A percentile compares a stretch with the other conserved stretches of the same genome.
phyloP scores from a whole-genome alignment of 2,329 filamentous ascomycete species.

The Colletotrichum aenigma region DNA sequence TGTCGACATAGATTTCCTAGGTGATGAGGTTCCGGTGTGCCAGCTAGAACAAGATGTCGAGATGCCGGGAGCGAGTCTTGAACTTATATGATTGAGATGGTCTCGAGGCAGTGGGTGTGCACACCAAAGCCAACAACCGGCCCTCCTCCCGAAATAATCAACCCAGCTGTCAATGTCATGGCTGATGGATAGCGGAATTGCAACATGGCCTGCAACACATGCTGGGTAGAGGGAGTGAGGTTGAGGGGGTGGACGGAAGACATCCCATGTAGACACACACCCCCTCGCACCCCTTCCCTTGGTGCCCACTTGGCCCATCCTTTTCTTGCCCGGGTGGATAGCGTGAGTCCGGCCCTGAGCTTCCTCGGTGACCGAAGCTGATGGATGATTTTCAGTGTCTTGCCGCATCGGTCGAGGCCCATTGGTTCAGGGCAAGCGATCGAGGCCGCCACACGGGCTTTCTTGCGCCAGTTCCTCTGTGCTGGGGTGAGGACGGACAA shows the following conservation, averaged over 20 bases:
- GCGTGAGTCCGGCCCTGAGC: constrained; percentile 39
- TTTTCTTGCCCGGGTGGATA: constrained; percentile 23
- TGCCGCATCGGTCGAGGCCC: constrained; percentile 35
- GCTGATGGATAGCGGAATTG: constrained; percentile 21
- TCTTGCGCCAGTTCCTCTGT: constrained; percentile 1
- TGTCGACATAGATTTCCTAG: constrained; percentile 29
- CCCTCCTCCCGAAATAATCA: constrained; percentile 24
- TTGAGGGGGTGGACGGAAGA: constrained; percentile 16
- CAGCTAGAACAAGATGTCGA: not conserved
- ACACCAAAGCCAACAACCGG: constrained; percentile 4
- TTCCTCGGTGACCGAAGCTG: constrained; percentile 50
- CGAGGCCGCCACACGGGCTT: constrained; percentile 18
- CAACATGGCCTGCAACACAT: constrained; percentile 20
- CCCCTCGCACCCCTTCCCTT: constrained; percentile 21
- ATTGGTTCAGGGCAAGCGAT: constrained; percentile 21
- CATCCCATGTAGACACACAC: constrained; percentile 24
- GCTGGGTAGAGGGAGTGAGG: constrained; percentile 17
- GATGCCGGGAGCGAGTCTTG: constrained; percentile 17
- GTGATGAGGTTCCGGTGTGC: constrained; percentile 20
- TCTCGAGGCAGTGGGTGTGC: constrained; percentile 5
- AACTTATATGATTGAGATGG: constrained; percentile 25
- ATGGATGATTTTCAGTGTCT: constrained; percentile 38
- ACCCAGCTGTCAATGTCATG: constrained; percentile 25
- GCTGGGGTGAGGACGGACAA: constrained; percentile 4
- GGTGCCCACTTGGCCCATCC: constrained; percentile 14